Conservation (phyloP, 345 rosid species). For the Arabis hirsuta region DNA sequence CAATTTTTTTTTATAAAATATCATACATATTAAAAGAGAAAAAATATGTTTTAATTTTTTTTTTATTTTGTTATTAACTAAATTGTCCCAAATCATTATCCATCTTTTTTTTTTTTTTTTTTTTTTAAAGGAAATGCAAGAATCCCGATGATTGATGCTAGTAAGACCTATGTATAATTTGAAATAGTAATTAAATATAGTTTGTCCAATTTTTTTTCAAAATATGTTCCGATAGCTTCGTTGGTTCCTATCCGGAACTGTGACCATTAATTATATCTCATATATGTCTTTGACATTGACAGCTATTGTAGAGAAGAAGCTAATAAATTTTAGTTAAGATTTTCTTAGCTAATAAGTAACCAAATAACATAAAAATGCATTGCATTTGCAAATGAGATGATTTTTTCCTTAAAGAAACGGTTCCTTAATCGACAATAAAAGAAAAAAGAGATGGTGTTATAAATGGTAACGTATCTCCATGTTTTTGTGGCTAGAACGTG, state of each 20-base stretch:
- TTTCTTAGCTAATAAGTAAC: constrained; percentile 13
- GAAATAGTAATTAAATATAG: background rate
- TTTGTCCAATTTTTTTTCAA: background rate
- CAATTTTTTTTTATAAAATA: no score
- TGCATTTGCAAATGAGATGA: background rate
- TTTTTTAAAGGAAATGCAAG: no score
- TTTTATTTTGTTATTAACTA: no score
- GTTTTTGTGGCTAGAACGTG: background rate
- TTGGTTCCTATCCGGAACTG: background rate
- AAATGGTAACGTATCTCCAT: constrained; percentile 30
- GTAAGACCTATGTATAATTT: no score
- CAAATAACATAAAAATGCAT: background rate
- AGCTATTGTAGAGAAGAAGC: background rate
- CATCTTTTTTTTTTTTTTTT: no score
- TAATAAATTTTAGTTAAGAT: background rate
- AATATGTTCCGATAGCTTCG: background rate
- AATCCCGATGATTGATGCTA: no score
- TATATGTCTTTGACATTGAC: background rate
- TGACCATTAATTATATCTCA: background rate
- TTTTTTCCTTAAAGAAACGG: background rate
- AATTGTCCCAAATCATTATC: no score
- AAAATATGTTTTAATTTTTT: no score
- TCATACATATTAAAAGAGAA: no score
- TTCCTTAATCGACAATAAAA: background rate
- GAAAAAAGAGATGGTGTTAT: background rate